Evolutionary conservation across 2,329 filamentous ascomycete genomes (phyloP).

Genomic region (Claviceps maximensis): DNA sequence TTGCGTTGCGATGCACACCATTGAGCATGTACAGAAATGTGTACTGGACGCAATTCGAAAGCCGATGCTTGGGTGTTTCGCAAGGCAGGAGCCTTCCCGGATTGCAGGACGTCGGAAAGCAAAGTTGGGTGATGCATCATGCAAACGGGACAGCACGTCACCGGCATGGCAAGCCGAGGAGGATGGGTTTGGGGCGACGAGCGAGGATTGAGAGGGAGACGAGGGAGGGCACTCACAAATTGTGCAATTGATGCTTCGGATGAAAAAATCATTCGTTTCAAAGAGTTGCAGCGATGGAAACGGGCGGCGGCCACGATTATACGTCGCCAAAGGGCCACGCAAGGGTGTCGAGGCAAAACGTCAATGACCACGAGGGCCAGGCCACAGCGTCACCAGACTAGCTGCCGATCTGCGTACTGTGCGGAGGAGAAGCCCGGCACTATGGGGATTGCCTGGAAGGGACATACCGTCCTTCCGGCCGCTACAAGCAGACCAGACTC

Average conservation of each 20-base stretch:
- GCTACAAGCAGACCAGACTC: neutral
- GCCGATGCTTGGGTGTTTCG: neutral
- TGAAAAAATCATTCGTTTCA: neutral
- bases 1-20: neutral
- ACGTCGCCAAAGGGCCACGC: too few species aligned
- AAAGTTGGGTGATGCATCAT: neutral
- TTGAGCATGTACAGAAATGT: too few species aligned
- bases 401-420: constrained; percentile 7
- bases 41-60: neutral
- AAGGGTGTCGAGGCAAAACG: neutral
- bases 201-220: neutral
- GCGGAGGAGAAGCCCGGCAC: neutral
- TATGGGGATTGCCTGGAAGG: neutral
- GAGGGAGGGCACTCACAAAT: constrained; percentile 2
- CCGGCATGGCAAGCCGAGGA: neutral
- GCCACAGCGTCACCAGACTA: constrained; percentile 7
- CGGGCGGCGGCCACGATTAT: constrained; percentile 5
- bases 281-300: neutral
- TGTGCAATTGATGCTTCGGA: constrained; percentile 3
- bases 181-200: neutral
- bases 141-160: neutral
- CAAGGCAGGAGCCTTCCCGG: neutral
- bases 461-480: constrained; percentile 4
- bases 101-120: neutral
- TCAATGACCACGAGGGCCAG: neutral